A percentile compares a stretch with the other conserved stretches of the same genome.
Conservation (phyloP, 371 early-diverging fungal species). For the Syncephalastrum contaminatum region DNA sequence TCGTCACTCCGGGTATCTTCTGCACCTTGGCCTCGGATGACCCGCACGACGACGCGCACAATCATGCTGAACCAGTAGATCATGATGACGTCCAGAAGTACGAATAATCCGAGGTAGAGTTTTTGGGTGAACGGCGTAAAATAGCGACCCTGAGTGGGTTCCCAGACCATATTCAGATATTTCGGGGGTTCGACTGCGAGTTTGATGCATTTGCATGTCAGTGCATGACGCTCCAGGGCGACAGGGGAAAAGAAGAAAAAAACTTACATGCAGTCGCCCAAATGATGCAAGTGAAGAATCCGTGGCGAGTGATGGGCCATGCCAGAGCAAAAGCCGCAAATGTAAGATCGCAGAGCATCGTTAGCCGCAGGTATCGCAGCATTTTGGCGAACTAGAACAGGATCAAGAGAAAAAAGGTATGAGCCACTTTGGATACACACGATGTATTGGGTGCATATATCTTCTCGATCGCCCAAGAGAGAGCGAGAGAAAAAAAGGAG, state of each 20-base stretch:
- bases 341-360: slow-evolving; percentile 61
- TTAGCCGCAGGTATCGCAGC: slow-evolving; percentile 68
- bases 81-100: slow-evolving; percentile 62
- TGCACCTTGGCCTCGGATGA: slow-evolving; percentile 62
- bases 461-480: no score
- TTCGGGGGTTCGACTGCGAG: slow-evolving; percentile 42
- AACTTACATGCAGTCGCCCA: slow-evolving; percentile 50
- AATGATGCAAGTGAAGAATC: slow-evolving; percentile 56
- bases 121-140: slow-evolving; percentile 52
- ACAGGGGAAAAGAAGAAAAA: not conserved
- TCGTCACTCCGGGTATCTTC: slow-evolving; percentile 76
- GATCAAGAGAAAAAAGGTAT: not conserved
- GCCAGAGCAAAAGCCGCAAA: slow-evolving; percentile 77
- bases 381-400: slow-evolving; percentile 60
- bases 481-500: not conserved
- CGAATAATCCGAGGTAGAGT: slow-evolving; percentile 59
- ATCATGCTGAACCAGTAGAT: slow-evolving; percentile 82
- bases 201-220: not conserved
- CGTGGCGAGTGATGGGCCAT: slow-evolving; percentile 81
- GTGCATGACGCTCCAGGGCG: not conserved
- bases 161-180: slow-evolving; percentile 60
- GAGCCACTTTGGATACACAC: no score
- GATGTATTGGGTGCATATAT: no score
- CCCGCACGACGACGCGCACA: slow-evolving; percentile 59
- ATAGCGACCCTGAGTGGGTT: slow-evolving; percentile 62